Percentiles rank a stretch among this genome's conserved stretches.
Conservation (phyloP, 345 rosid genomes). For the Lepidium didymum region DNA sequence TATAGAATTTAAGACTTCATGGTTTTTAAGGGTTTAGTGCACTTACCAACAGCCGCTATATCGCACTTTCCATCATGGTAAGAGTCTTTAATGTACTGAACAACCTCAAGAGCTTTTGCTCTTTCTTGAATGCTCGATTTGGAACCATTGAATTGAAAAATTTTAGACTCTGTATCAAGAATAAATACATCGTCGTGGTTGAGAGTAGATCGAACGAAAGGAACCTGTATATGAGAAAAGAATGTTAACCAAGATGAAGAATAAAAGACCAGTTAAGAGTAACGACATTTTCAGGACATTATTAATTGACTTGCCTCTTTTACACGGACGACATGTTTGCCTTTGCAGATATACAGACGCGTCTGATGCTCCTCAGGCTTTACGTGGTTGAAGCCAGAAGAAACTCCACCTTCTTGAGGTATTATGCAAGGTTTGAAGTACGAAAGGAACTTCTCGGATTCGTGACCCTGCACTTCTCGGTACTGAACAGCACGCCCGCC, state of each 20-base stretch:
- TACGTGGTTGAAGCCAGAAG: conserved; percentile 79
- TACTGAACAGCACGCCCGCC: conserved; percentile 99
- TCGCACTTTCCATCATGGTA: conserved; percentile 96
- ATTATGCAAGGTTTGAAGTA: conserved; percentile 97
- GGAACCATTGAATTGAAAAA: conserved; percentile 95
- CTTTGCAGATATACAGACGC: conserved; percentile 82
- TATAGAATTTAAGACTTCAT: background rate
- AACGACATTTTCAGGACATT: background rate
- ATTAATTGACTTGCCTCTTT: conserved; percentile 64
- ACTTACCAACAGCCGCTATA: conserved; percentile 88
- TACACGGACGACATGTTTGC: conserved; percentile 89
- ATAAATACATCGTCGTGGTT: conserved; percentile 94
- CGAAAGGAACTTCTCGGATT: conserved; percentile 88
- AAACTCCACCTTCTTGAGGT: conserved; percentile 92
- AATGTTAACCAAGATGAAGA: conserved; percentile 10
- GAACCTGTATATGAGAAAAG: conserved; percentile 49
- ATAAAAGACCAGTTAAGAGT: background rate
- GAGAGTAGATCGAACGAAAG: conserved; percentile 88
- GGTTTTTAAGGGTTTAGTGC: conserved; percentile 8
- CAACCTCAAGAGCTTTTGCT: conserved; percentile 98
- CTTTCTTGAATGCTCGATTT: conserved; percentile 97
- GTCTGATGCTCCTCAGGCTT: conserved; percentile 70
- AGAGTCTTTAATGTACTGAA: conserved; percentile 90
- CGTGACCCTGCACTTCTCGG: conserved; percentile 96
- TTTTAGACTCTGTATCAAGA: conserved; percentile 83